Evolutionary conservation across 1,284 basidiomycete genomes (phyloP).

Genomic region (Marasmius fiardii): DNA sequence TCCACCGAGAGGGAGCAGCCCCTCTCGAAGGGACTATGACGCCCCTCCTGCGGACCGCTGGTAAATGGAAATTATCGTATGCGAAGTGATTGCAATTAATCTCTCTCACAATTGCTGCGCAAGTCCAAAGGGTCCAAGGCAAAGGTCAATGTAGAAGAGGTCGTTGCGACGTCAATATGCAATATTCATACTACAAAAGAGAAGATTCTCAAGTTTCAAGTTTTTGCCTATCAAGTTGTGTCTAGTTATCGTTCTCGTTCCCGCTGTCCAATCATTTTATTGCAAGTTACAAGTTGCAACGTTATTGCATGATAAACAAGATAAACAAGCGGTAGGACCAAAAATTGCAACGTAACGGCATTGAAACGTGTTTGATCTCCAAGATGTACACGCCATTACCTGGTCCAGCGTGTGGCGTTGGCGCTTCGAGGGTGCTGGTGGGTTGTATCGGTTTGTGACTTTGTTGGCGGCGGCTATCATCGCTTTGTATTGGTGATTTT

Average conservation of each 20-base stretch:
- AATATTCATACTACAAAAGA: conserved; percentile 26
- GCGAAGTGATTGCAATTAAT: neutral
- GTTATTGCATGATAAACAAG: conserved; percentile 38
- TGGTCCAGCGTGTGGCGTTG: too few species aligned
- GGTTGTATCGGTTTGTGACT: too few species aligned
- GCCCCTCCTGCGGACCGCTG: conserved; percentile 33
- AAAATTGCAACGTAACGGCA: neutral
- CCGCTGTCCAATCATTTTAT: conserved; percentile 27
- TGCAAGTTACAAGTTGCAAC: neutral
- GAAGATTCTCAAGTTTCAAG: conserved; percentile 24
- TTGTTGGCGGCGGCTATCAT: neutral
- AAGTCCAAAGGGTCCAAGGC: conserved; percentile 20
- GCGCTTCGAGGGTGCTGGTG: too few species aligned
- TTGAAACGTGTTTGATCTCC: neutral
- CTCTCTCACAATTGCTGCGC: conserved; percentile 21
- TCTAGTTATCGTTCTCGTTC: conserved; percentile 29
- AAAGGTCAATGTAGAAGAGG: conserved; percentile 14
- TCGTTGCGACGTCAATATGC: conserved; percentile 18
- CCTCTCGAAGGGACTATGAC: conserved; percentile 53
- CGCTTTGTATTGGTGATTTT: neutral
- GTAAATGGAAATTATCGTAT: conserved; percentile 29
- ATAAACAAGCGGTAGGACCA: conserved; percentile 11
- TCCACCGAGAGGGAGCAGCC: conserved; percentile 75
- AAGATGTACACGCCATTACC: too few species aligned
- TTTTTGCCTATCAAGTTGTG: conserved; percentile 28